Percentiles rank a stretch among this genome's conserved stretches.
Evolutionary conservation across 1,284 basidiomycete genomes (phyloP).

Genomic region (Ceratobasidium theobromae): DNA sequence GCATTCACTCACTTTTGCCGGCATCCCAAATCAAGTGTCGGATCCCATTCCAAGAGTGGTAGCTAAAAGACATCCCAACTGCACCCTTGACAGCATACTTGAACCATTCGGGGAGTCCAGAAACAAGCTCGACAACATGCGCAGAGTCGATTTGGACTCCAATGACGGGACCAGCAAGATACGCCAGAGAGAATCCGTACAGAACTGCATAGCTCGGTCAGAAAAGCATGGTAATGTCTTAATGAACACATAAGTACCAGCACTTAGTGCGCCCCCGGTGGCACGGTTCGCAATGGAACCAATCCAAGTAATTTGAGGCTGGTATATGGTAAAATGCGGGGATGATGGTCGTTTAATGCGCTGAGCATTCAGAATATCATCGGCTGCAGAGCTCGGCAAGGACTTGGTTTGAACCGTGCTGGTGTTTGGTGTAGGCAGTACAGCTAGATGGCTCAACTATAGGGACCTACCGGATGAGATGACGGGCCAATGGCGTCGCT

Average conservation of each 20-base stretch:
- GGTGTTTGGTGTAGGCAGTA: not conserved
- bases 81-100: conserved; percentile 76
- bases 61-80: conserved; percentile 83
- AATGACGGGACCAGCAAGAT: conserved; percentile 77
- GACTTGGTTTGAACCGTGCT: conserved; percentile 47
- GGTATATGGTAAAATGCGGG: conserved; percentile 96
- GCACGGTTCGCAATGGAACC: conserved; percentile 83
- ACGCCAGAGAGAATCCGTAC: conserved; percentile 86
- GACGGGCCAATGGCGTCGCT: conserved; percentile 27
- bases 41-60: conserved; percentile 89
- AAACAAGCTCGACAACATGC: conserved; percentile 72
- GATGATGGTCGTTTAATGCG: conserved; percentile 81
- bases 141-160: conserved; percentile 68
- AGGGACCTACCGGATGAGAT: not conserved
- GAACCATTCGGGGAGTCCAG: conserved; percentile 66
- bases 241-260: conserved; percentile 60
- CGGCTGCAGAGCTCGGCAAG: conserved; percentile 57
- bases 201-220: conserved; percentile 56
- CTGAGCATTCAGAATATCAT: conserved; percentile 81
- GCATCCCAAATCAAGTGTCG: conserved; percentile 92
- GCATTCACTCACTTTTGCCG: conserved; percentile 72
- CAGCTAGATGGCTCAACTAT: not conserved
- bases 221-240: not conserved
- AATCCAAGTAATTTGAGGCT: conserved; percentile 91
- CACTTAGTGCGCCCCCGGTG: conserved; percentile 78